Evolutionary conservation across 164 flowering plant species (phyloP).

Genomic region (Tetracentron sinense): DNA sequence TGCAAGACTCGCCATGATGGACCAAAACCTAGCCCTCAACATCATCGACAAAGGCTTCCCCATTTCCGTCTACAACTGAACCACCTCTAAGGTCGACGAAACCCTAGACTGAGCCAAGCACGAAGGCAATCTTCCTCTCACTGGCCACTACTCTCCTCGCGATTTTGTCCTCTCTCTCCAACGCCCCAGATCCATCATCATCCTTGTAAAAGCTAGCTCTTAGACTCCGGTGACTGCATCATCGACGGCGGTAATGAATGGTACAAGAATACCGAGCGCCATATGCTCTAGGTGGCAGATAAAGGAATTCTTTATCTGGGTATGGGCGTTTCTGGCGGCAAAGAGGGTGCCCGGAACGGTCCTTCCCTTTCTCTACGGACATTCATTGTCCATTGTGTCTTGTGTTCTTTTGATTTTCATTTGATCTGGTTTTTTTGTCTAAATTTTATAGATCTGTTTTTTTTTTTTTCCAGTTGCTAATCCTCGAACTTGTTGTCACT

Average conservation of each 20-base stretch:
- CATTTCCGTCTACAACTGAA: too few relatives aligned
- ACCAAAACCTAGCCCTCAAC: conserved; percentile 51
- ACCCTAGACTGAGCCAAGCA: conserved; percentile 34
- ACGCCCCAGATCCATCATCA: conserved; percentile 39
- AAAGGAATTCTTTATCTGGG: conserved; percentile 33
- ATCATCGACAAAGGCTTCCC: too few relatives aligned
- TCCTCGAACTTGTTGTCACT: too few relatives aligned
- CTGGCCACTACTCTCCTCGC: conserved; percentile 27
- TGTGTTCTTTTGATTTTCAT: too few relatives aligned
- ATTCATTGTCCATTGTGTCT: too few relatives aligned
- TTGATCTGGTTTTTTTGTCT: too few relatives aligned
- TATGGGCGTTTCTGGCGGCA: conserved; percentile 49
- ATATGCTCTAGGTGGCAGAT: conserved; percentile 18
- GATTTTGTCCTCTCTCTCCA: conserved; percentile 38
- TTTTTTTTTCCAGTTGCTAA: too few relatives aligned
- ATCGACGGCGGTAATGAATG: conserved; percentile 47
- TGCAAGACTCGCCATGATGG: conserved; percentile 59
- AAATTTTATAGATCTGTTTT: too few relatives aligned
- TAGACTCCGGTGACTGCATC: conserved; percentile 39
- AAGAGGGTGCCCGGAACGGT: conserved; percentile 41
- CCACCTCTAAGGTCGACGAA: conserved; percentile 43
- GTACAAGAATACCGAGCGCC: conserved; percentile 43
- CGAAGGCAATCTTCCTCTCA: conserved; percentile 37
- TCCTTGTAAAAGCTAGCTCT: conserved; percentile 47
- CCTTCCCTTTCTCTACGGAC: too few relatives aligned